A percentile compares a stretch with the other conserved stretches of the same genome.
Conservation (phyloP, 2,329 filamentous ascomycete genomes). For the Colletotrichum sp. region DNA sequence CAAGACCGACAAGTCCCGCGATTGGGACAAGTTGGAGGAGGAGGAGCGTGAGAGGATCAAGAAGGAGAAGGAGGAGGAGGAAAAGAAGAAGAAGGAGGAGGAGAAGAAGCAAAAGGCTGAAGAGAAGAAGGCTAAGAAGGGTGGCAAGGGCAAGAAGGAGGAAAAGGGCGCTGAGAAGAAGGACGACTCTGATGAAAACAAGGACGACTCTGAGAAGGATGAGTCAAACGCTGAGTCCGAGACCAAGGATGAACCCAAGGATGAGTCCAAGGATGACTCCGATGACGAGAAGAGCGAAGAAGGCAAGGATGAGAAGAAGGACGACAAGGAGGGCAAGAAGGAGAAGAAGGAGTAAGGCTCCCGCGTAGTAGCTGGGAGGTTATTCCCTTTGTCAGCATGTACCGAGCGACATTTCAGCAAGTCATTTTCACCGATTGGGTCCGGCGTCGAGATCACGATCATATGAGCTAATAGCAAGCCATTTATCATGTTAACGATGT, state of each 20-base stretch:
- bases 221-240: not conserved
- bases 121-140: constrained; percentile 27
- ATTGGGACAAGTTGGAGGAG: constrained; percentile 52
- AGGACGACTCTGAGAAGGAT: not conserved
- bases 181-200: not conserved
- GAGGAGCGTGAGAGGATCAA: constrained; percentile 42
- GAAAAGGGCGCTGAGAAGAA: constrained; percentile 22
- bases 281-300: constrained; percentile 25
- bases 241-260: constrained; percentile 12
- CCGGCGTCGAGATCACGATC: not conserved
- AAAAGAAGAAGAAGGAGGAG: constrained; percentile 38
- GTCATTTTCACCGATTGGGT: not conserved
- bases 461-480: not conserved
- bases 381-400: not conserved
- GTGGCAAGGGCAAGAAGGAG: constrained; percentile 23
- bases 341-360: constrained; percentile 5
- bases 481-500: not conserved
- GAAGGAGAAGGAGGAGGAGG: constrained; percentile 43
- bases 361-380: not conserved
- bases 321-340: constrained; percentile 6
- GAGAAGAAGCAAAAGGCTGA: constrained; percentile 34
- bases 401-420: not conserved
- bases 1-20: constrained; percentile 38
- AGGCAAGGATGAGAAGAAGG: constrained; percentile 18
- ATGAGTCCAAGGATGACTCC: constrained; percentile 30